Percentiles rank a stretch among this genome's conserved stretches.
These are phyloP conservation scores for Areca catechu DNA, from an alignment of 176 grass and related monocot genomes.

Conservation along the genomic window DNA sequence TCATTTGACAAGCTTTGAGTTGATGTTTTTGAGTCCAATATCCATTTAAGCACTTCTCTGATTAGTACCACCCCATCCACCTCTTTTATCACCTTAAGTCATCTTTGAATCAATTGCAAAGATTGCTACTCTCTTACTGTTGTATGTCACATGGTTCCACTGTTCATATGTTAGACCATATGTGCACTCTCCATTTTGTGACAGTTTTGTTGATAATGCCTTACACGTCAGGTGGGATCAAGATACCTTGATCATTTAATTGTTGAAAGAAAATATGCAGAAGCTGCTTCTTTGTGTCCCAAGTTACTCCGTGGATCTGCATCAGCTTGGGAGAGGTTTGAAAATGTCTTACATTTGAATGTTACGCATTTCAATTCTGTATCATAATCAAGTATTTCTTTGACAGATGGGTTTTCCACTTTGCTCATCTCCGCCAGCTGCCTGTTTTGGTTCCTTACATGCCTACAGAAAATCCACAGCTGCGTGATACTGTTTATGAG, in stretches of 20 bases:
- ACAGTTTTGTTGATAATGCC: background rate
- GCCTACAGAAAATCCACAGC: constrained; percentile 79
- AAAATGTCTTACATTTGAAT: constrained; percentile 3
- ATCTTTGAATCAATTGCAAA: too few species aligned
- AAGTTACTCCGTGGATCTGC: constrained; percentile 78
- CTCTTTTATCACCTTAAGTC: too few species aligned
- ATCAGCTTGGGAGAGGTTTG: constrained; percentile 97
- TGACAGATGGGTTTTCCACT: constrained; percentile 91
- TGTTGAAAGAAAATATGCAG: constrained; percentile 88
- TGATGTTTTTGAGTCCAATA: too few species aligned
- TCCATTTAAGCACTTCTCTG: too few species aligned
- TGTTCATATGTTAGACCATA: constrained; percentile 2
- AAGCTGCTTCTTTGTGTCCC: constrained; percentile 84
- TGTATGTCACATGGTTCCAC: too few species aligned
- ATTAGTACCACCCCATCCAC: too few species aligned
- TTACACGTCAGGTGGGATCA: constrained; percentile 61
- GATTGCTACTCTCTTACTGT: too few species aligned
- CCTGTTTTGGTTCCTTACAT: constrained; percentile 93
- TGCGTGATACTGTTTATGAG: constrained; percentile 97
- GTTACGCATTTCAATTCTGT: constrained; percentile 1
- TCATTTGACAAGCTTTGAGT: too few species aligned
- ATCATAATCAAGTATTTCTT: constrained; percentile 24
- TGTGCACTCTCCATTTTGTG: background rate
- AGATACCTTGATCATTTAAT: constrained; percentile 97
- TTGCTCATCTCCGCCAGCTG: constrained; percentile 95